These are phyloP conservation scores for Phytophthora crassamura DNA, from an alignment of 352 stramenopile genomes.

Conservation along the genomic window DNA sequence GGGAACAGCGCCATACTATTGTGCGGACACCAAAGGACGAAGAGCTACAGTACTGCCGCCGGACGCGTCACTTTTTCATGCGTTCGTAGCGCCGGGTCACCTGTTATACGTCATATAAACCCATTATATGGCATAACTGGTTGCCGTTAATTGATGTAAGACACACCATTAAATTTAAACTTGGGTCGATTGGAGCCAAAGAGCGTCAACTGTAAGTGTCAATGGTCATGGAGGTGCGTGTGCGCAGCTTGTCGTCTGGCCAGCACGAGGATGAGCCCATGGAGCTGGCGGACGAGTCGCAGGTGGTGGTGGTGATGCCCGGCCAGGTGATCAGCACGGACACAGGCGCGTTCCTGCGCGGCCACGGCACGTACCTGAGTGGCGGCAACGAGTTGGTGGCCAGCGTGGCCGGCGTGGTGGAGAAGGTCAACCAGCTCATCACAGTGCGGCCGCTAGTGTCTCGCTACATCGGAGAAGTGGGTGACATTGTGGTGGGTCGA, in stretches of 20 bases:
- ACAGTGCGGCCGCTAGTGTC: constrained; percentile 92
- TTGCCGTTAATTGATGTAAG: background rate
- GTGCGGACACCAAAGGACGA: background rate
- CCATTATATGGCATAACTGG: too few relatives aligned
- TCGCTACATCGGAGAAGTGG: constrained; percentile 95
- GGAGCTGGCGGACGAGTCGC: constrained; percentile 43
- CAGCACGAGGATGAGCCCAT: constrained; percentile 23
- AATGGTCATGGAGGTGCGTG: constrained; percentile 50
- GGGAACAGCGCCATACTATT: constrained; percentile 71
- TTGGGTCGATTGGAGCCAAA: background rate
- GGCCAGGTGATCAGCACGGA: constrained; percentile 82
- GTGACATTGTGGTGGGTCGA: constrained; percentile 97
- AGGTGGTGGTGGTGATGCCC: constrained; percentile 76
- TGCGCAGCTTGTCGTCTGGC: constrained; percentile 30
- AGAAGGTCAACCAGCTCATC: constrained; percentile 97
- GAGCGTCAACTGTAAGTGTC: background rate
- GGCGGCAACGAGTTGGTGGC: constrained; percentile 86
- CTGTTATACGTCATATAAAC: too few relatives aligned
- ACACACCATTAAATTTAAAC: background rate
- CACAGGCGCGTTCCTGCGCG: constrained; percentile 86
- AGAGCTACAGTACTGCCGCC: constrained; percentile 1
- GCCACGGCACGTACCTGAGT: constrained; percentile 96
- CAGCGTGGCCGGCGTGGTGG: constrained; percentile 94
- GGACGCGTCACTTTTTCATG: constrained; percentile 5
- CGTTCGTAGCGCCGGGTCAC: background rate